Base-by-base conservation (phyloP, 2,329 filamentous ascomycete genomes). In the Chalaropsis ovoidea region DNA sequence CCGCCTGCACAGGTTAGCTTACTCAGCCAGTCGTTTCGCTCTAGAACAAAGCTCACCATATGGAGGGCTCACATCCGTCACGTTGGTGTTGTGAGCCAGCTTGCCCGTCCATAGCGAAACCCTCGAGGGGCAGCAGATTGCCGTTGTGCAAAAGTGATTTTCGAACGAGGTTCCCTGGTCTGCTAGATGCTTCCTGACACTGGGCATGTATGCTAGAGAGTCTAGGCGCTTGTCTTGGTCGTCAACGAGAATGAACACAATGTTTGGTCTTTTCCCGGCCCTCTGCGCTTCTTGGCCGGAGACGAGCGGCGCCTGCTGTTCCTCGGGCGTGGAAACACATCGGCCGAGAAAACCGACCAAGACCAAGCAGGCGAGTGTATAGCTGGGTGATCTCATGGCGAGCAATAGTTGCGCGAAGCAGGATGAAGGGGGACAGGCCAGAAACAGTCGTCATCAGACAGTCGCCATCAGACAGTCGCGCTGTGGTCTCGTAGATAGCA, bases 191-290 rank as follows among this genome's bases (percentile, higher is more conserved):
- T 82, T 79, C 54, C 80, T 74, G 0, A 86, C 76, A 3, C 78
- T 73, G 0, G 81, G 82, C 73, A 83, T 82, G 69, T 85, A 85
- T 0, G 80, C 75, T 2, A 86, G 69, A 0, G 84, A 87, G 65
- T 83, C 75, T 71, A 87, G 76, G 66, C 83, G 80, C 11, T 84
- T 74, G 70, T 87, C 85, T 70, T 87, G 85, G 69, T 88, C 85
- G 68, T 88, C 85, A 0, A 83, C 85, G 41, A 87, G 75, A 68
- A 87, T 80, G 70, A 88, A 85, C 41, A 88, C 75, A 63, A 87
- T 81, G 70, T 87, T 87, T 0, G 81, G 78, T 27, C 68, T 61
- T 35, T 66, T 66, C 22, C 45, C 11, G 10, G 42, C 17, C 13
- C 2, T 42, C 22, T 6, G 3, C 22, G 15, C 7, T 5, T 15